Base-by-base conservation (phyloP, 1,139 yeast genomes). In the Debaryomyces sp. region DNA sequence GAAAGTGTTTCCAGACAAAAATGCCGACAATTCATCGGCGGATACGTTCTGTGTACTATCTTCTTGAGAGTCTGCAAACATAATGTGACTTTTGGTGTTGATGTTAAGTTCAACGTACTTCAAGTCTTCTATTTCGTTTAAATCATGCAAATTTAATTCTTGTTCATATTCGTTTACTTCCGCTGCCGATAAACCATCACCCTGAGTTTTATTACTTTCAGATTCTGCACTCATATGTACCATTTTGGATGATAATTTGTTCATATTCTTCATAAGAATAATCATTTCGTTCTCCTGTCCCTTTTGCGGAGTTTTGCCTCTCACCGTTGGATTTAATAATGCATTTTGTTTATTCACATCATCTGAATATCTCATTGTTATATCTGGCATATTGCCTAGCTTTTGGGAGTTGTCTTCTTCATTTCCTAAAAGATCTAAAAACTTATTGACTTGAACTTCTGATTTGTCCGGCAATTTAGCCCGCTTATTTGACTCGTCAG, bases 241-340 rank as follows among this genome's bases (percentile, higher is more conserved):
- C 88, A 94, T 88, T 56, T 92, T 83, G 50, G 90, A 84, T 57
- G 96, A 87, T 44, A 94, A 73, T 52, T 90, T 81, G 66, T 94
- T 94, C 96, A 92, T 91, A 52, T 96, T 89, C 56, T 87, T 80
- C 73, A 94, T 78, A 33, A 91, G 84, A 10, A 89, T 82, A 18
- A 89, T 77, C 64, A 88, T 77, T 54, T 86, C 90, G 33, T 81
- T 82, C 48, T 84, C 84, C 39, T 77, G 77, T 23, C 48, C 52
- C 22, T 44, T 51, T 59, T 66, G 67, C 53, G 67, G 63, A 54
- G 70, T 65, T 55, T 70, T 67, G 27, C 48, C 50, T 33, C 44
- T 44, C n/a, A 29, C 34, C 2, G 45, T 34, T 4, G 47, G 27
- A 27, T 30, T 27, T 12, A 37, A 27, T 27, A 47, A 24, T 9